Evolutionary conservation across 768 basidiomycete species (phyloP).

Genomic region (Pleurotus cornucopiae): DNA sequence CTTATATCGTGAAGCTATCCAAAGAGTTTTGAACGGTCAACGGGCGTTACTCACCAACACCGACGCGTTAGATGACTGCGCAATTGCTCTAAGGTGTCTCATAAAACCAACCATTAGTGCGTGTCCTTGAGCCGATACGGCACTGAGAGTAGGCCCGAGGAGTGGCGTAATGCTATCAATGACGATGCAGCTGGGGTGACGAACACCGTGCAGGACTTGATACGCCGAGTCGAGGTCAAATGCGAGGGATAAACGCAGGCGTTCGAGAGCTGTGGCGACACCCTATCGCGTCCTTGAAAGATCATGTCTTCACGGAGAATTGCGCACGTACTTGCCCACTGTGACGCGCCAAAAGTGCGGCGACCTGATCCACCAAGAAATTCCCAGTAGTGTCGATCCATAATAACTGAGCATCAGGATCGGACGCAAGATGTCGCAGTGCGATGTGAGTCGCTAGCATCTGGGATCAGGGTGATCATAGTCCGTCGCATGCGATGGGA

Average conservation of each 20-base stretch:
- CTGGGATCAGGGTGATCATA: constrained; percentile 29
- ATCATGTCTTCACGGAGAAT: neutral
- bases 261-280: constrained; percentile 36
- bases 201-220: constrained; percentile 38
- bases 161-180: constrained; percentile 66
- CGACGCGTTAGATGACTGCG: constrained; percentile 38
- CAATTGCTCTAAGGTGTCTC: constrained; percentile 51
- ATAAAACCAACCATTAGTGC: constrained; percentile 71
- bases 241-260: constrained; percentile 54
- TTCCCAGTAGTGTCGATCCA: constrained; percentile 77
- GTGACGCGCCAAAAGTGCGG: constrained; percentile 28
- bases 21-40: no score
- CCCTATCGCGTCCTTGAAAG: constrained; percentile 13
- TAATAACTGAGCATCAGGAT: constrained; percentile 34
- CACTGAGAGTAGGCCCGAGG: constrained; percentile 58
- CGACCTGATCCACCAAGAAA: constrained; percentile 51
- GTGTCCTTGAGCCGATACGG: constrained; percentile 70
- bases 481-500: neutral
- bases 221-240: constrained; percentile 56
- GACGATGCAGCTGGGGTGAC: constrained; percentile 39
- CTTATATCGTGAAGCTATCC: constrained; percentile 26
- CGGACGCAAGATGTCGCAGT: constrained; percentile 43
- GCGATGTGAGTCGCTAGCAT: constrained; percentile 56
- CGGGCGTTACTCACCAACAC: constrained; percentile 44
- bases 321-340: constrained; percentile 18